Evolutionary conservation across 352 stramenopile genomes (phyloP).

Genomic region (Pythium rishiriense): DNA sequence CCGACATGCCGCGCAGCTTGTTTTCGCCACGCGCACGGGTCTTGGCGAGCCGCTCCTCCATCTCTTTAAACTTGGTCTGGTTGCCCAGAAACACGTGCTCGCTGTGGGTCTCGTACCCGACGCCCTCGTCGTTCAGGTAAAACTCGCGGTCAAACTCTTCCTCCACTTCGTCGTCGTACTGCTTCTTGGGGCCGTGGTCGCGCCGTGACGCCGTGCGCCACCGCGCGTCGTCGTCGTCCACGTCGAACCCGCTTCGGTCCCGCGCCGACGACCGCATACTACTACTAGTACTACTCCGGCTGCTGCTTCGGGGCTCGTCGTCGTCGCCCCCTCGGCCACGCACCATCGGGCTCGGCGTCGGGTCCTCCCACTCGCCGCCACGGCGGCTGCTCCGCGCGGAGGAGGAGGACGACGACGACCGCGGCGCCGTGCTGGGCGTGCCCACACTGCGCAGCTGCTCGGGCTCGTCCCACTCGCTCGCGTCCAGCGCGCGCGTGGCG

Average conservation of each 20-base stretch:
- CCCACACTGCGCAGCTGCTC: constrained; percentile 64
- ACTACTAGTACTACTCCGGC: too few species aligned
- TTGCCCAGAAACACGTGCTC: constrained; percentile 92
- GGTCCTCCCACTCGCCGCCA: constrained; percentile 44
- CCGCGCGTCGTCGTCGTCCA: neutral
- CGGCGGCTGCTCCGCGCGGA: constrained; percentile 18
- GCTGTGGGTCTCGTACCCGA: constrained; percentile 47
- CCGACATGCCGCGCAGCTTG: constrained; percentile 90
- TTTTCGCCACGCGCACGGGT: constrained; percentile 78
- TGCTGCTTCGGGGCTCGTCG: neutral
- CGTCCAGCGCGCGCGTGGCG: constrained; percentile 35
- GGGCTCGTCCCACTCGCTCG: constrained; percentile 77
- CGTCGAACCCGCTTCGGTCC: constrained; percentile 2
- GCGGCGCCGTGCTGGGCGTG: neutral
- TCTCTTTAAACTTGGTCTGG: constrained; percentile 86
- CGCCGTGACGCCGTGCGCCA: constrained; percentile 1
- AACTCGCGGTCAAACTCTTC: constrained; percentile 95
- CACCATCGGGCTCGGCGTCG: constrained; percentile 44
- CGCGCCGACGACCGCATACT: neutral
- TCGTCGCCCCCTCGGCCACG: constrained; percentile 14
- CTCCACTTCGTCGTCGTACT: constrained; percentile 82
- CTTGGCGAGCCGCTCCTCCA: constrained; percentile 90
- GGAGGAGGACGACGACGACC: neutral
- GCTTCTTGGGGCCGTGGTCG: constrained; percentile 51
- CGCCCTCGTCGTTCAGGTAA: constrained; percentile 93